Conservation (phyloP, 2,329 filamentous ascomycete genomes). For the Lasiodiplodia sp. region DNA sequence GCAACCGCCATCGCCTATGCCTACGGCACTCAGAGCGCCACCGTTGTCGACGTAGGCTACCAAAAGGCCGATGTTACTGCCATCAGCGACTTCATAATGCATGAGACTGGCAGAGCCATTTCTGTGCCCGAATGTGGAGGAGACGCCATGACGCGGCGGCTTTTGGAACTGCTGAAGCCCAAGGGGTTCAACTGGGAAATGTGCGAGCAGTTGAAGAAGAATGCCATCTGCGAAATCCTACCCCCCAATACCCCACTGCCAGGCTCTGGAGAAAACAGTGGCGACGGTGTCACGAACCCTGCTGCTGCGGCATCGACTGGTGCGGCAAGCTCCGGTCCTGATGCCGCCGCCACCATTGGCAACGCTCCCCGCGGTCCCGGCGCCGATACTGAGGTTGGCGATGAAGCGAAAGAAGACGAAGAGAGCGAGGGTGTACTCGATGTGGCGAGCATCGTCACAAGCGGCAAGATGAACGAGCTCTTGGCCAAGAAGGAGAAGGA, state of each 20-base stretch:
- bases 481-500: conserved; percentile 84
- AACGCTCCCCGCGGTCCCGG: conserved; percentile 62
- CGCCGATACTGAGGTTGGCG: conserved; percentile 61
- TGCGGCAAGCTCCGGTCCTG: conserved; percentile 54
- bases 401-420: conserved; percentile 57
- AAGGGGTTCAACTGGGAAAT: conserved; percentile 67
- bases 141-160: conserved; percentile 80
- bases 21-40: conserved; percentile 82
- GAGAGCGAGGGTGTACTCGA: conserved; percentile 79
- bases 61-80: conserved; percentile 94
- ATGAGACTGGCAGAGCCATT: conserved; percentile 70
- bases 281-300: conserved; percentile 55
- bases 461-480: conserved; percentile 82
- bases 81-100: conserved; percentile 80
- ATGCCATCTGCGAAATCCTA: conserved; percentile 68
- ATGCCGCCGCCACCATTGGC: conserved; percentile 51
- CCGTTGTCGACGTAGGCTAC: conserved; percentile 88
- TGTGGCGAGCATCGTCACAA: conserved; percentile 83
- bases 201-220: conserved; percentile 71
- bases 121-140: conserved; percentile 77
- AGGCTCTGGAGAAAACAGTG: conserved; percentile 45
- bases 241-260: conserved; percentile 62
- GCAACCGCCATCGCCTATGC: conserved; percentile 81
- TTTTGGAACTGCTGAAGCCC: conserved; percentile 69
- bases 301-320: conserved; percentile 65